These are phyloP conservation scores for Cetraspora pellucida DNA, from an alignment of 192 early-diverging fungal genomes.

Conservation along the genomic window DNA sequence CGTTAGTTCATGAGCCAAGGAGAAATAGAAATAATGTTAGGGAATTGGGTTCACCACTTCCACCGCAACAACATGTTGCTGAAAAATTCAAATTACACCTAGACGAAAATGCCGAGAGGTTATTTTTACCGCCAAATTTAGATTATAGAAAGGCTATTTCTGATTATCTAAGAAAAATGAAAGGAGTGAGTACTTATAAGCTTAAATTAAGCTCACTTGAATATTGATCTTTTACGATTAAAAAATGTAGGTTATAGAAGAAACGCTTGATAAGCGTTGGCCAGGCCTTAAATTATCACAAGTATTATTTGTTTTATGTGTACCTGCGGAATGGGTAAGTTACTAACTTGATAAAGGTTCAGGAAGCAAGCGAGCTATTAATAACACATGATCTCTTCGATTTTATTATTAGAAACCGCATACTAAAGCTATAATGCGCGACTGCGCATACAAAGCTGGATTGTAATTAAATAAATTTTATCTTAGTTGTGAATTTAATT, in stretches of 20 bases:
- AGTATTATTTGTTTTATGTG: constrained; percentile 4
- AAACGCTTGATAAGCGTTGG: background rate
- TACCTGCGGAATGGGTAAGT: constrained; percentile 32
- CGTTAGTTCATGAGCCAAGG: constrained; percentile 5
- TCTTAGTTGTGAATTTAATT: too few relatives aligned
- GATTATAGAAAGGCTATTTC: constrained; percentile 29
- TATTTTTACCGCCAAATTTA: background rate
- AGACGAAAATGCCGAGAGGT: background rate
- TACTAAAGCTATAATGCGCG: constrained; percentile 15
- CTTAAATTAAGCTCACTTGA: too few relatives aligned
- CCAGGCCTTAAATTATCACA: background rate
- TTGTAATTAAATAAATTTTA: background rate
- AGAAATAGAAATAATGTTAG: background rate
- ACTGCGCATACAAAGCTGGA: constrained; percentile 14
- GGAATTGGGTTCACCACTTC: too few relatives aligned
- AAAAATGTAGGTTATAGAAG: background rate
- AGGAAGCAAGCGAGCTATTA: too few relatives aligned
- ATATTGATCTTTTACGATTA: background rate
- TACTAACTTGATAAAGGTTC: background rate
- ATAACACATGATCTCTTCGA: too few relatives aligned
- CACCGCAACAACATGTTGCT: background rate
- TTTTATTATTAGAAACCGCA: background rate
- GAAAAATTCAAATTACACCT: constrained; percentile 30
- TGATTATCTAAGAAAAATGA: constrained; percentile 23
- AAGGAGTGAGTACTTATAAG: background rate